phyloP scores from a whole-genome alignment of 73 alveolate genomes.

The Paramecium pentaurelia region DNA sequence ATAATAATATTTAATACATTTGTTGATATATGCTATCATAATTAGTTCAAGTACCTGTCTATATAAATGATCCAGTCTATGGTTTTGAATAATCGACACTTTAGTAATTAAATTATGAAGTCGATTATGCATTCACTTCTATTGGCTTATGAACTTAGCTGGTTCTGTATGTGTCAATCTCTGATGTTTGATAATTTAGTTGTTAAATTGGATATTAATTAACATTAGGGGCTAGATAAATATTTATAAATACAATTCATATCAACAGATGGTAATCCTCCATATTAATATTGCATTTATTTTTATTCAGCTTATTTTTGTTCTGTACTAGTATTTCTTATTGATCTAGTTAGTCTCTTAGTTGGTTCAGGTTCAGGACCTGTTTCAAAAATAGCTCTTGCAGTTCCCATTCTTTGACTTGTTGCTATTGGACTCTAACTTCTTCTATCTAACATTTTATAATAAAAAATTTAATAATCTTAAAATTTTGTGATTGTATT shows the following conservation, averaged over 20 bases:
- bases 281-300: background rate
- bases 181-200: background rate
- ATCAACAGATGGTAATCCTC: background rate
- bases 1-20: background rate
- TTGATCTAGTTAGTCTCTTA: background rate
- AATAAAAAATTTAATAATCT: background rate
- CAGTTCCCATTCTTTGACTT: constrained; percentile 33
- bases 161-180: background rate
- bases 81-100: background rate
- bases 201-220: background rate
- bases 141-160: background rate
- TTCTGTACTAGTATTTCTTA: background rate
- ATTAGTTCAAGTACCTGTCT: background rate
- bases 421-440: constrained; percentile 18
- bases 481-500: background rate
- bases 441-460: background rate
- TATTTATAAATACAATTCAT: background rate
- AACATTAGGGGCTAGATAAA: background rate
- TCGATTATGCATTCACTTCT: background rate
- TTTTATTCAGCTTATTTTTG: background rate
- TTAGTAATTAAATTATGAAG: background rate
- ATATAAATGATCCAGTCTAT: background rate
- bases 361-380: background rate
- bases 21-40: background rate
- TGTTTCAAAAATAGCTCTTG: background rate